A percentile compares a stretch with the other conserved stretches of the same genome.
Conservation (phyloP, 352 stramenopile species). For the Globisporangium okanoganense region DNA sequence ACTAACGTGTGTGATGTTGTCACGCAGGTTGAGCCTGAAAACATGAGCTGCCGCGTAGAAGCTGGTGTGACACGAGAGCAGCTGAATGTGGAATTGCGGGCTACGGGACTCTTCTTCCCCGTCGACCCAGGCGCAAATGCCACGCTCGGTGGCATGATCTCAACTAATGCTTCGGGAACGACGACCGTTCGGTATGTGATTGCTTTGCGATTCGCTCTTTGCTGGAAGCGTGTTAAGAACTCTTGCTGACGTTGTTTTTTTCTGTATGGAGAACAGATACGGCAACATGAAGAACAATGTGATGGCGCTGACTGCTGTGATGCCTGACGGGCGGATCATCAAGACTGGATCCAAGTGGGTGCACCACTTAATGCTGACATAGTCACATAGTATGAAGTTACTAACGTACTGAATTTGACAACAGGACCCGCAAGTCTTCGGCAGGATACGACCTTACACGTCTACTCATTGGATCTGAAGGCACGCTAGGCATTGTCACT, state of each 20-base stretch:
- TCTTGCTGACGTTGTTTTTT: background rate
- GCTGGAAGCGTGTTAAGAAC: background rate
- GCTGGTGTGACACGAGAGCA: conserved; percentile 92
- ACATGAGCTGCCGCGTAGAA: conserved; percentile 91
- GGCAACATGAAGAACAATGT: conserved; percentile 98
- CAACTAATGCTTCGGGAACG: conserved; percentile 88
- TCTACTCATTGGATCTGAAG: conserved; percentile 95
- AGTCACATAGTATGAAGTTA: background rate
- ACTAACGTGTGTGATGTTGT: background rate
- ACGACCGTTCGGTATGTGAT: conserved; percentile 71
- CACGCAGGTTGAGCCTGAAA: conserved; percentile 54
- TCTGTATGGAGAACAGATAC: conserved; percentile 44
- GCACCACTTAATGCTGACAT: background rate
- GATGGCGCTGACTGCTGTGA: conserved; percentile 90
- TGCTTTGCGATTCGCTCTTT: background rate
- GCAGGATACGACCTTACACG: conserved; percentile 96
- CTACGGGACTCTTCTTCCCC: conserved; percentile 92
- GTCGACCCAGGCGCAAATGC: conserved; percentile 97
- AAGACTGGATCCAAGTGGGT: conserved; percentile 86
- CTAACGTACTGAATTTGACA: conserved; percentile 1
- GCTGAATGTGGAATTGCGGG: conserved; percentile 86
- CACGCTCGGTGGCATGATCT: conserved; percentile 95
- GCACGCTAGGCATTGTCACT: conserved; percentile 95
- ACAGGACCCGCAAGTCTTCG: conserved; percentile 92
- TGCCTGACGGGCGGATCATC: conserved; percentile 87